These are phyloP conservation scores for Sugiyamaella xylanicola DNA, from an alignment of 1,139 yeast species.

Conservation along the genomic window DNA sequence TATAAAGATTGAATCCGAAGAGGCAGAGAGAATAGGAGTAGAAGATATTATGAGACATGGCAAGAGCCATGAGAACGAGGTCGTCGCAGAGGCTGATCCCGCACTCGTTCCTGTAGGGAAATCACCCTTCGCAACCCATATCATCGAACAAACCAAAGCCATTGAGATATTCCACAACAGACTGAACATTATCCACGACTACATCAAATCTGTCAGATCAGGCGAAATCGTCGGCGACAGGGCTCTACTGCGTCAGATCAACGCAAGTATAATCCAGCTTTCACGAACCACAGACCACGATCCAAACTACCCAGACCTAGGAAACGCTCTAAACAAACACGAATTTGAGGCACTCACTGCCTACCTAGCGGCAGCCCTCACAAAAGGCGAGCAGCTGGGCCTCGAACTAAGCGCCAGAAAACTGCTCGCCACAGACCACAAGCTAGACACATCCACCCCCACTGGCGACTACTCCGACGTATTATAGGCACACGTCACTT, in stretches of 20 bases:
- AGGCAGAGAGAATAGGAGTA: conserved; percentile 44
- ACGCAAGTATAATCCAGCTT: conserved; percentile 28
- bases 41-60: conserved; percentile 39
- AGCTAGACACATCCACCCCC: conserved; percentile 5
- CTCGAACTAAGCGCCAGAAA: conserved; percentile 4
- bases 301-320: conserved; percentile 7
- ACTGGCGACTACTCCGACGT: conserved; percentile 11
- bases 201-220: conserved; percentile 31
- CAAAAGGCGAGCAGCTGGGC: conserved; percentile 28
- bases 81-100: no score
- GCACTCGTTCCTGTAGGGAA: no score
- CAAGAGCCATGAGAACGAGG: conserved; percentile 11
- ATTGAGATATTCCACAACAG: conserved; percentile 38
- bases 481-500: background rate
- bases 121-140: conserved; percentile 30
- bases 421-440: background rate
- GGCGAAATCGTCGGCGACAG: conserved; percentile 31
- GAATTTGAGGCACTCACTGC: conserved; percentile 34
- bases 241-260: conserved; percentile 34
- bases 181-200: conserved; percentile 33
- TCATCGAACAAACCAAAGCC: conserved; percentile 39
- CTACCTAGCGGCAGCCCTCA: conserved; percentile 31
- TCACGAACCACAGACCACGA: conserved; percentile 6
- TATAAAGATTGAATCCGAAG: conserved; percentile 39
- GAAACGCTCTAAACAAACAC: conserved; percentile 28